Percentiles rank a stretch among this genome's conserved stretches.
These are phyloP conservation scores for Ambispora gerdemannii DNA, from an alignment of 192 early-diverging fungal genomes.

Conservation along the genomic window DNA sequence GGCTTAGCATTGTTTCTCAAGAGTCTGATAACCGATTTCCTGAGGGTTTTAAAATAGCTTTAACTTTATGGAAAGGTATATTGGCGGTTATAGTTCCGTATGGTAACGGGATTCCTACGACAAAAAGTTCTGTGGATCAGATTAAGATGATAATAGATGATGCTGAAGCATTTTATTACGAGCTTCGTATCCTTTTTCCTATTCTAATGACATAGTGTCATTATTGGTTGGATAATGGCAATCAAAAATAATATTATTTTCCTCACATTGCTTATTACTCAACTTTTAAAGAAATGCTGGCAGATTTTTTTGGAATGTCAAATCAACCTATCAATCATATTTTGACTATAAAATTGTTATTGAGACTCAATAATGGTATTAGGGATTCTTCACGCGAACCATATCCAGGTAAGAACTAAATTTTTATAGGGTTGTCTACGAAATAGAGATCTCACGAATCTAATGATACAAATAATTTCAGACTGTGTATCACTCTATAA, in stretches of 20 bases:
- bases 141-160: slow-evolving; percentile 42
- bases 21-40: slow-evolving; percentile 33
- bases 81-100: slow-evolving; percentile 42
- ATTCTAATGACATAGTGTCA: not conserved
- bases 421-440: not conserved
- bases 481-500: slow-evolving; percentile 46
- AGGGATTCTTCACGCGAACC: slow-evolving; percentile 29
- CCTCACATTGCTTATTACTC: not conserved
- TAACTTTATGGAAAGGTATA: slow-evolving; percentile 59
- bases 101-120: slow-evolving; percentile 1
- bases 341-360: slow-evolving; percentile 50
- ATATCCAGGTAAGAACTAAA: slow-evolving; percentile 36
- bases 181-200: slow-evolving; percentile 50
- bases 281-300: slow-evolving; percentile 42
- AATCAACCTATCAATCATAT: slow-evolving; percentile 56
- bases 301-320: slow-evolving; percentile 59
- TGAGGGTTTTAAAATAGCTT: slow-evolving; percentile 50
- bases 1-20: slow-evolving; percentile 51
- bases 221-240: not conserved
- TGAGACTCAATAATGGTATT: slow-evolving; percentile 55
- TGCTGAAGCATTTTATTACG: slow-evolving; percentile 47
- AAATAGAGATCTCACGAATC: not conserved
- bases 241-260: not conserved
- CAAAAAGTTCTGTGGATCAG: slow-evolving; percentile 33
- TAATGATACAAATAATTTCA: slow-evolving; percentile 24